Conservation (phyloP, 1,139 yeast genomes). For the Pichia sp. region DNA sequence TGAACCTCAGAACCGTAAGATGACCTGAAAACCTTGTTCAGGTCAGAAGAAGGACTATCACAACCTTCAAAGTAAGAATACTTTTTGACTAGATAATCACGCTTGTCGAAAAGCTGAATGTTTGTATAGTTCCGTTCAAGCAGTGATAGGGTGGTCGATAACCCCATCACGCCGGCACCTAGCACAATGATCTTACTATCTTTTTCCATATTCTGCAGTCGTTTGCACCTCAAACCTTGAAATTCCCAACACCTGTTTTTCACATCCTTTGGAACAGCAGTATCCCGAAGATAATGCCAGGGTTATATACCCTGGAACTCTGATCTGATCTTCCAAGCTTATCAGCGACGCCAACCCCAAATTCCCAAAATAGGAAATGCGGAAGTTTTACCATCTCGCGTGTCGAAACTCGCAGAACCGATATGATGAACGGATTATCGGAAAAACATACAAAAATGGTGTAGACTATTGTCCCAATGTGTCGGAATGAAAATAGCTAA, state of each 20-base stretch:
- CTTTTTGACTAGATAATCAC: constrained; percentile 30
- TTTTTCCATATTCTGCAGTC: constrained; percentile 19
- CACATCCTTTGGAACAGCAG: no score
- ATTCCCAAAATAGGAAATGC: constrained; percentile 2
- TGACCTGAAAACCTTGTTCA: constrained; percentile 39
- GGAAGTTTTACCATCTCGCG: neutral
- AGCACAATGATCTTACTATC: constrained; percentile 35
- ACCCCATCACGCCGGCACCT: constrained; percentile 47
- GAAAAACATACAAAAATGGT: neutral
- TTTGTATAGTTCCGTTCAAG: constrained; percentile 29
- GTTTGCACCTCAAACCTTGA: no score
- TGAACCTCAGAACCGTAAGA: constrained; percentile 37
- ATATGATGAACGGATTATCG: neutral
- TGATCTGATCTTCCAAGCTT: neutral
- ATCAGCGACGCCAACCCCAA: neutral
- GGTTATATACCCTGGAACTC: no score
- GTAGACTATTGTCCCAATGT: no score
- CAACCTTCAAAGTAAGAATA: constrained; percentile 35
- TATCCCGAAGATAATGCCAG: no score
- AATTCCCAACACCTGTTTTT: no score
- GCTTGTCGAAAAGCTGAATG: constrained; percentile 35
- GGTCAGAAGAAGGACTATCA: constrained; percentile 41
- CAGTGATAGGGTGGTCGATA: constrained; percentile 40
- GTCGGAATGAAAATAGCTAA: no score
- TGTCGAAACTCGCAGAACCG: neutral